Evolutionary conservation across 768 basidiomycete species (phyloP).

Genomic region (Rhodotorula babjevae): DNA sequence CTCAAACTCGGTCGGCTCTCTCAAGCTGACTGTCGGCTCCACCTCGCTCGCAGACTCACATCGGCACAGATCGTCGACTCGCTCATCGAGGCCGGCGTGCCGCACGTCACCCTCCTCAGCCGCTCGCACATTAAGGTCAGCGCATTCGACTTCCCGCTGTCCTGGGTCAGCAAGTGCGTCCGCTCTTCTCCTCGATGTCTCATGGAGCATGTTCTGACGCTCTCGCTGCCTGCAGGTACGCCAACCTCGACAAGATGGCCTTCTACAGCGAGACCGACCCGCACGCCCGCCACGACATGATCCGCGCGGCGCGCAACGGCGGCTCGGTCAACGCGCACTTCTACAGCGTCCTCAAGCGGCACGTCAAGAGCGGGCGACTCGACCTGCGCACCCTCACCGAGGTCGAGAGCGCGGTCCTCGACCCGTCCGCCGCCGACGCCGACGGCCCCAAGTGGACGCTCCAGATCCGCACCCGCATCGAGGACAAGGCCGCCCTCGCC

Average conservation of each 20-base stretch:
- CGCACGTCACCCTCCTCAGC: slow-evolving; percentile 35
- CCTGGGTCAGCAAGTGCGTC: neutral
- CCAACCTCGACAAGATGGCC: slow-evolving; percentile 29
- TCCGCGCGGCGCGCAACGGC: slow-evolving; percentile 36
- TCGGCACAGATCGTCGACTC: slow-evolving; percentile 43
- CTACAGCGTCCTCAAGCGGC: slow-evolving; percentile 22
- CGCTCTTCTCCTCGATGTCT: neutral
- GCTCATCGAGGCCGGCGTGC: slow-evolving; percentile 32
- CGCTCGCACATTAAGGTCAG: slow-evolving; percentile 35
- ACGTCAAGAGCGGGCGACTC: slow-evolving; percentile 21
- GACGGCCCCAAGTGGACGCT: slow-evolving; percentile 9
- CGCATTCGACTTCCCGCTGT: slow-evolving; percentile 35
- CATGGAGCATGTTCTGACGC: neutral
- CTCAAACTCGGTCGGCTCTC: neutral
- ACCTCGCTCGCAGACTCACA: slow-evolving; percentile 27
- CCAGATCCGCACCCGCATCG: neutral
- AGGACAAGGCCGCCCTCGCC: neutral
- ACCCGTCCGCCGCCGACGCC: too few relatives aligned
- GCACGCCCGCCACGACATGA: slow-evolving; percentile 12
- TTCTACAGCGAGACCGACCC: slow-evolving; percentile 37
- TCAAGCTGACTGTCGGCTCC: too few relatives aligned
- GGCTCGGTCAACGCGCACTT: slow-evolving; percentile 39
- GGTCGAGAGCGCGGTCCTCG: neutral
- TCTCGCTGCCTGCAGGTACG: slow-evolving; percentile 35
- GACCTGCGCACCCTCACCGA: slow-evolving; percentile 10